Percentiles rank a stretch among this genome's conserved stretches.
Evolutionary conservation across 169 alveolate species (phyloP).

Genomic region (Theileria equi): DNA sequence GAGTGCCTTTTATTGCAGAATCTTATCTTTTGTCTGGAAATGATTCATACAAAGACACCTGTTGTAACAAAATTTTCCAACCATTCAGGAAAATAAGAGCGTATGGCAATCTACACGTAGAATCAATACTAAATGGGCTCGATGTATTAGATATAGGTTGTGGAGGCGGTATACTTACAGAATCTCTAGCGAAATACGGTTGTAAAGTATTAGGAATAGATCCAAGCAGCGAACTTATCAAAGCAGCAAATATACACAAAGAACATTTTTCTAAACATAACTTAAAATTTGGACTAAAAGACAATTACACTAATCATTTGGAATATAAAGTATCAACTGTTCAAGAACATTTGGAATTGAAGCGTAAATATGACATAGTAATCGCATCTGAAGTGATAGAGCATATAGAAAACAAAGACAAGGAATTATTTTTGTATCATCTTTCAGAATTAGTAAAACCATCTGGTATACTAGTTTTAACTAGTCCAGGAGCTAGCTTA

Average conservation of each 20-base stretch:
- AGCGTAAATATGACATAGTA: conserved; percentile 30
- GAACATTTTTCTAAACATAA: conserved; percentile 11
- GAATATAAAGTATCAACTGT: conserved; percentile 25
- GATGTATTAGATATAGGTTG: conserved; percentile 79
- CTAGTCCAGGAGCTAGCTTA: conserved; percentile 56
- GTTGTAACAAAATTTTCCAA: neutral
- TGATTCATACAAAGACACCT: too few species aligned
- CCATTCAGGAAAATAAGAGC: conserved; percentile 2
- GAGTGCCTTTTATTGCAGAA: conserved; percentile 61
- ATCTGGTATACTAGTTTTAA: conserved; percentile 47
- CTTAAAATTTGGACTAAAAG: conserved; percentile 24
- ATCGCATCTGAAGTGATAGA: conserved; percentile 64
- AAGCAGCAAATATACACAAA: conserved; percentile 34
- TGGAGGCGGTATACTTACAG: conserved; percentile 85
- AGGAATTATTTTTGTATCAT: conserved; percentile 9
- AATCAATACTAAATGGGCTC: conserved; percentile 40
- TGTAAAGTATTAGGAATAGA: conserved; percentile 78
- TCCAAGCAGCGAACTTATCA: conserved; percentile 35
- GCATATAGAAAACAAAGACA: conserved; percentile 37
- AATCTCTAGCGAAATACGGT: conserved; percentile 77
- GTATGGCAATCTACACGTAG: conserved; percentile 19
- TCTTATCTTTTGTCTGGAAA: conserved; percentile 12
- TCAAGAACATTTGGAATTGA: conserved; percentile 14
- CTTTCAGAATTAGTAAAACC: conserved; percentile 14
- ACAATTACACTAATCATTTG: conserved; percentile 30